Conservation (phyloP, 345 rosid genomes). For the Odontarrhena argentea region DNA sequence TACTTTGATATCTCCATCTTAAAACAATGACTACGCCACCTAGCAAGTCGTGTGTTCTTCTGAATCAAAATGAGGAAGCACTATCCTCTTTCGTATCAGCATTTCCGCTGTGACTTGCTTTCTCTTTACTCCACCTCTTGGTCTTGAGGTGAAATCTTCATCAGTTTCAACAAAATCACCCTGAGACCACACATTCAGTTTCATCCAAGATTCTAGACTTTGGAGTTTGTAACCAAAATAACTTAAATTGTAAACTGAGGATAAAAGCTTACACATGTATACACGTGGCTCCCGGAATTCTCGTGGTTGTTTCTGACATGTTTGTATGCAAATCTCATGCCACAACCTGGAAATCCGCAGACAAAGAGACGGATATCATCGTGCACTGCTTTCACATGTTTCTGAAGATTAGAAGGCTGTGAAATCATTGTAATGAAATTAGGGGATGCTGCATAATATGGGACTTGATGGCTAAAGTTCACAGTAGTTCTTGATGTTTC, state of each 20-base stretch:
- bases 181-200: slow-evolving; percentile 40
- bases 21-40: neutral
- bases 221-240: neutral
- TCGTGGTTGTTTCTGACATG: slow-evolving; percentile 85
- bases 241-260: neutral
- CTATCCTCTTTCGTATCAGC: slow-evolving; percentile 66
- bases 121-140: slow-evolving; percentile 84
- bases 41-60: slow-evolving; percentile 26
- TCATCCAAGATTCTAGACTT: neutral
- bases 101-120: slow-evolving; percentile 57
- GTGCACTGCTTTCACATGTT: slow-evolving; percentile 77
- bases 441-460: neutral
- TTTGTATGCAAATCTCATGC: slow-evolving; percentile 69
- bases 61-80: slow-evolving; percentile 41
- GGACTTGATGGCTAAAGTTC: neutral
- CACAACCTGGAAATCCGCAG: slow-evolving; percentile 65
- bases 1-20: neutral
- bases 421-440: neutral
- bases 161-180: slow-evolving; percentile 77
- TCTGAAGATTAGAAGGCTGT: slow-evolving; percentile 71
- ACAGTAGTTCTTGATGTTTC: neutral
- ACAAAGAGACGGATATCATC: slow-evolving; percentile 53
- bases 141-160: slow-evolving; percentile 61
- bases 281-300: slow-evolving; percentile 56
- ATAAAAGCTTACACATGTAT: slow-evolving; percentile 54